Percentiles rank a stretch among this genome's conserved stretches.
These are phyloP conservation scores for Ailanthus altissimus DNA, from an alignment of 345 rosid species.

Conservation along the genomic window DNA sequence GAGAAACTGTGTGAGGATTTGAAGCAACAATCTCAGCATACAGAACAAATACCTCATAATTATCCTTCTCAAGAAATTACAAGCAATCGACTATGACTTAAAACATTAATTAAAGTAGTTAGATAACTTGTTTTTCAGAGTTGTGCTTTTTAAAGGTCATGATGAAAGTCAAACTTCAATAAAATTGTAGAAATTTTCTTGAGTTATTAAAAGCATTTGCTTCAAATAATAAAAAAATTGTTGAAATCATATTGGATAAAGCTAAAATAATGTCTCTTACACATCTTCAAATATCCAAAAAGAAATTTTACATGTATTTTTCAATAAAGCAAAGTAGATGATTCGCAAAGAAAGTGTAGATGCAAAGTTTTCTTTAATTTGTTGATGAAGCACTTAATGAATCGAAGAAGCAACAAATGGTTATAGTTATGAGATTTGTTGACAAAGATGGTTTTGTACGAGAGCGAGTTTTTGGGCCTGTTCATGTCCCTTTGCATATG, in stretches of 20 bases:
- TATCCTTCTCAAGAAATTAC: not conserved
- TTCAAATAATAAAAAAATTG: not conserved
- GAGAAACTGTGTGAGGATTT: not conserved
- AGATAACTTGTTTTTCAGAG: not conserved
- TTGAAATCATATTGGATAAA: not conserved
- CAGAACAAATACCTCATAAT: not conserved
- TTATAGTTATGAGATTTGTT: constrained; percentile 13
- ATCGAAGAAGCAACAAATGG: constrained; percentile 4
- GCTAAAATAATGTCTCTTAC: not conserved
- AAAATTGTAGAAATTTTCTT: constrained; percentile 5
- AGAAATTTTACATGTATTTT: not conserved
- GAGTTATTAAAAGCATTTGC: not conserved
- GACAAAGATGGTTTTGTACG: not conserved
- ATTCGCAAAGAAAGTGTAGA: not conserved
- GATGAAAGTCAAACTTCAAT: not conserved
- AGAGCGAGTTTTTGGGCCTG: not conserved
- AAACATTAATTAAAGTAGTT: not conserved
- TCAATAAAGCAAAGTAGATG: not conserved
- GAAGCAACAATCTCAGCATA: not conserved
- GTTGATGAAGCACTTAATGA: constrained; percentile 15
- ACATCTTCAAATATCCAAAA: not conserved
- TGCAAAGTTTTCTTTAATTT: constrained; percentile 6
- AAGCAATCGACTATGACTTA: not conserved
- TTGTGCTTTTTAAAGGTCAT: constrained; percentile 13
- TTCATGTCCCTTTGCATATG: not conserved